Evolutionary conservation across 202 grass and related monocot species (phyloP), one percentile per base, ranked within the genome.

Genomic region (Setaria viridis): DNA sequence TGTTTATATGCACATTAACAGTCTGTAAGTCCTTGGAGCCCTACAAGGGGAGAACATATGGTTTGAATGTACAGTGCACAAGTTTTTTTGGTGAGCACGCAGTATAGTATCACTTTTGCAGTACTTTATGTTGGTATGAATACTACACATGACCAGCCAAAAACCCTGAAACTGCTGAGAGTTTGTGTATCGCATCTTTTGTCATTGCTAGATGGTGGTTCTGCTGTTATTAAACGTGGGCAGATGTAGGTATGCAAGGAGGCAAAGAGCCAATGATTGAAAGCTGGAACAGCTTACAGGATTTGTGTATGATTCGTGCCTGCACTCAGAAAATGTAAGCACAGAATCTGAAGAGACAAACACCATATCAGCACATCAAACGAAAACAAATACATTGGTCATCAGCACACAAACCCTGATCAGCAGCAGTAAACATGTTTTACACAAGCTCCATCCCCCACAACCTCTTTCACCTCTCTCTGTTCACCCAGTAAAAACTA

Each of bases 401-500:
- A 74, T 85, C 34, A 73, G 35, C 41, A 77, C 35, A 68, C 72
- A 88, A 51, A 81, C 82, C 2, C 17, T 71, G 62, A 46, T 42
- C n/a, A 67, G 73, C 20, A 65, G 33, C 34, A 55, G 77, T n/a
- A 51, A 48, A 58, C 41, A 50, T 62, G 78, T 85, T 68, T 60
- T 85, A 85, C 88, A 85, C 49, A 29, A 47, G 57, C 62, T 53
- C 43, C 67, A 75, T 2, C 30, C 20, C 58, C 45, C 5, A n/a
- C 11, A 49, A 17, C 46, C 60, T 51, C 71, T 53, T 11, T 20
- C 11, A 29, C 9, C 37, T 43, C 47, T 60, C 72, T 41, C 39
- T 87, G 53, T 76, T 69, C 76, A 80, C 20, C 58, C 68, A 84
- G 84, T 87, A 62, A 66, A 91, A 86, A 59, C 67, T 85, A 82